Evolutionary conservation across 805 yeast species (phyloP), one percentile per base, ranked within the genome.

Genomic region (Spathaspora arborariae): DNA sequence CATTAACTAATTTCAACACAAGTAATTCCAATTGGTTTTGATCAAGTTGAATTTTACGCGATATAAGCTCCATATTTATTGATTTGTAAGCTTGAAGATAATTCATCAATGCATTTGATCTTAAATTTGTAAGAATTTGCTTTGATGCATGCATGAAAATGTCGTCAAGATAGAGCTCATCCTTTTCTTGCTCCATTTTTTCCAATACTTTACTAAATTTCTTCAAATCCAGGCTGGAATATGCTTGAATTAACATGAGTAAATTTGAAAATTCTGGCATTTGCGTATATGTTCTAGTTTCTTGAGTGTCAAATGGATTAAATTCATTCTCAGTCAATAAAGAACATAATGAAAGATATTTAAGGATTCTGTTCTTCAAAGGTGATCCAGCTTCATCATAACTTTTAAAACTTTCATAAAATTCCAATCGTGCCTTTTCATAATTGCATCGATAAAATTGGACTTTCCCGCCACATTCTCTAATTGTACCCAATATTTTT

Each of bases 391-490:
- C 72, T 56, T 71, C 77, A 51, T 72, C 77, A 49, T 64, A 72
- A 46, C 59, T 65, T 49, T 72, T 72, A 51, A 72, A 72, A 41
- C 70, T 75, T 41, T 66, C 74, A 38, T 75, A 75, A 50, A 82
- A 82, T 13, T 90, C 92, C 33, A 83, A 74, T 8, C 82, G 68
- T 0, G 88, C 89, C 42, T 62, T 62, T 27, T 75, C 80, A 70
- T 76, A 87, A 50, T 81, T 78, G 11, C 75, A 76, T 42, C 78
- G 75, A 49, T 77, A 70, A 74, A 86, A 81, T 42, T 78, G 75
- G 51, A 87, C 73, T 45, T 80, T 76, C 2, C 90, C 96, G 0
- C 89, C 88, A 52, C 88, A 82, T 59, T 87, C 92, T 50, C 80
- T 75, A 20, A 88, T 76, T n/a, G 84, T 77, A 1, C 92, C 96